Evolutionary conservation across 345 rosid species (phyloP).

Genomic region (Turritis glabra): DNA sequence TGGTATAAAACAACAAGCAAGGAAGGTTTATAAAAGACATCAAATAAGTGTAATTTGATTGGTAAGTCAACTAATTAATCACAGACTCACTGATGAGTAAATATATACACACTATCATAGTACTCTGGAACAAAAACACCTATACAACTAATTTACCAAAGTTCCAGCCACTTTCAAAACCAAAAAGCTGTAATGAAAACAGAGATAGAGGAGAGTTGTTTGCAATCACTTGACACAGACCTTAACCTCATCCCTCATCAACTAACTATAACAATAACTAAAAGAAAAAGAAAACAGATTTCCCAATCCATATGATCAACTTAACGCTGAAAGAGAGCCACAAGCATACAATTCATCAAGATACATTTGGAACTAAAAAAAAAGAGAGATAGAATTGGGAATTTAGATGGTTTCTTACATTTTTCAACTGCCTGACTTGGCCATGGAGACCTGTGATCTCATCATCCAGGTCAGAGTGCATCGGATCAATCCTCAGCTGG

Average conservation of each 20-base stretch:
- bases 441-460: conserved; percentile 77
- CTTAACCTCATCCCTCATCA: too few species aligned
- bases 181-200: too few species aligned
- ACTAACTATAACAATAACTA: too few species aligned
- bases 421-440: conserved; percentile 76
- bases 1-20: neutral
- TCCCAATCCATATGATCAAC: neutral
- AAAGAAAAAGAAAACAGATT: neutral
- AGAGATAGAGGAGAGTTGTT: too few species aligned
- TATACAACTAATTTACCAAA: too few species aligned
- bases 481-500: conserved; percentile 84
- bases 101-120: neutral
- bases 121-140: neutral
- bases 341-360: too few species aligned
- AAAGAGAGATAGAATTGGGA: too few species aligned
- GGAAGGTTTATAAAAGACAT: neutral
- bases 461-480: conserved; percentile 77
- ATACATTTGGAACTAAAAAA: neutral
- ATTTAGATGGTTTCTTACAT: conserved; percentile 50
- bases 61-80: neutral
- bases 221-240: too few species aligned
- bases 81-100: neutral
- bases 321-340: neutral
- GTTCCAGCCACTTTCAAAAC: too few species aligned
- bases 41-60: too few species aligned